Conservation (phyloP, 2,329 filamentous ascomycete species). For the Sarocladium strictum region DNA sequence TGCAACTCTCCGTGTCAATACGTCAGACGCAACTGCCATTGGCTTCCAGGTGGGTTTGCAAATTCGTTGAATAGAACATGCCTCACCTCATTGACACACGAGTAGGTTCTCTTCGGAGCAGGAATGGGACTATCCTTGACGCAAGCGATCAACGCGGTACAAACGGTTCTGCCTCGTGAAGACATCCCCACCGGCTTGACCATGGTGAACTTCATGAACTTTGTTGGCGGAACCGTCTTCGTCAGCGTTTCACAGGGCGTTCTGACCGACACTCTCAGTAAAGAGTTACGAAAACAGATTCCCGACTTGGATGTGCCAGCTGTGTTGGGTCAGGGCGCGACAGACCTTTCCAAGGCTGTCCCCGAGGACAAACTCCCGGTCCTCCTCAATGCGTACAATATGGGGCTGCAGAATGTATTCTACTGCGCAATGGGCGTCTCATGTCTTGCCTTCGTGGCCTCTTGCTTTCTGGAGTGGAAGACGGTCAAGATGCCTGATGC, state of each 20-base stretch:
- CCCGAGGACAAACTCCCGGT: not conserved
- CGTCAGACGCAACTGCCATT: constrained; percentile 19
- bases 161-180: constrained; percentile 44
- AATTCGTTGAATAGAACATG: too few species aligned
- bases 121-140: not conserved
- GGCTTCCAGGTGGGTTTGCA: constrained; percentile 23
- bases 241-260: constrained; percentile 35
- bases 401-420: constrained; percentile 1
- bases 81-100: not conserved
- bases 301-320: not conserved
- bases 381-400: not conserved
- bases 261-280: constrained; percentile 2
- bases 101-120: constrained; percentile 26
- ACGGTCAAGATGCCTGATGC: constrained; percentile 3
- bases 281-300: not conserved
- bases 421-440: constrained; percentile 7
- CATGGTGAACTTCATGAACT: constrained; percentile 52
- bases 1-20: constrained; percentile 26
- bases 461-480: constrained; percentile 9
- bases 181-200: constrained; percentile 51
- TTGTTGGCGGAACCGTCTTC: constrained; percentile 53
- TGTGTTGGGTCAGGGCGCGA: not conserved
- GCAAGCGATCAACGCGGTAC: constrained; percentile 32
- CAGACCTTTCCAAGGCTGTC: not conserved
- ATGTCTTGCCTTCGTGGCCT: not conserved